Evolutionary conservation across 2,329 filamentous ascomycete species (phyloP).

Genomic region (Arthrinium puccinioides): DNA sequence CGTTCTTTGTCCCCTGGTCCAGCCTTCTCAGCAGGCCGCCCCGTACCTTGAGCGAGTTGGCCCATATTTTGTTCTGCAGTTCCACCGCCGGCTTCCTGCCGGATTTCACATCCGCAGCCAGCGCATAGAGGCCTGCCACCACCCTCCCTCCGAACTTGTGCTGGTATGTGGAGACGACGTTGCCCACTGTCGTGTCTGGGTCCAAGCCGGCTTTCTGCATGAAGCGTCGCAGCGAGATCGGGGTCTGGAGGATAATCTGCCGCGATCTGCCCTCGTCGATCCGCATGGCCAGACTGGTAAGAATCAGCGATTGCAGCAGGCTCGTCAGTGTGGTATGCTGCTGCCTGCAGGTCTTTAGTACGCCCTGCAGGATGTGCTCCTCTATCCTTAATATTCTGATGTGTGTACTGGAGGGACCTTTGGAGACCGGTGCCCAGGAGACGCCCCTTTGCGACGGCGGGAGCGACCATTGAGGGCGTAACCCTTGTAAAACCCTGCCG

Average conservation of each 20-base stretch:
- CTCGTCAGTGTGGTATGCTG: slow-evolving; percentile 21
- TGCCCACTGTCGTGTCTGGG: slow-evolving; percentile 8
- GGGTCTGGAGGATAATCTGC: slow-evolving; percentile 6
- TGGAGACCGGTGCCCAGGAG: slow-evolving; percentile 16
- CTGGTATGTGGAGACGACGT: slow-evolving; percentile 7
- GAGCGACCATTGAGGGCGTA: slow-evolving; percentile 8
- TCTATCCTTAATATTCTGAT: slow-evolving; percentile 12
- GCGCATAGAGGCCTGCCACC: not conserved
- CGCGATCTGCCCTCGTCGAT: not conserved
- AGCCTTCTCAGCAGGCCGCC: slow-evolving; percentile 10
- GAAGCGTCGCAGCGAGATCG: slow-evolving; percentile 15
- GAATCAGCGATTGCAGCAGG: slow-evolving; percentile 16
- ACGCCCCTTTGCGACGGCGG: slow-evolving; percentile 7
- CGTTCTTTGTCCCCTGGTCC: slow-evolving; percentile 14
- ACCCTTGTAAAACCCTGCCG: slow-evolving; percentile 11
- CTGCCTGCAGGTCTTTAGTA: slow-evolving; percentile 16
- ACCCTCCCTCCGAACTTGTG: slow-evolving; percentile 4
- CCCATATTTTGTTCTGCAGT: slow-evolving; percentile 17
- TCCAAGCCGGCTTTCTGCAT: slow-evolving; percentile 6
- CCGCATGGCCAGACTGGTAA: slow-evolving; percentile 14
- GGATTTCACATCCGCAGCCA: not conserved
- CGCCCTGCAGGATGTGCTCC: slow-evolving; percentile 7
- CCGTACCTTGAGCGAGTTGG: slow-evolving; percentile 5
- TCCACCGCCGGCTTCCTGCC: too few species aligned
- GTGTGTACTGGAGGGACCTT: slow-evolving; percentile 10